A percentile compares a stretch with the other conserved stretches of the same genome.
Conservation (phyloP, 2,329 filamentous ascomycete genomes). For the Fusarium odoratissimum region DNA sequence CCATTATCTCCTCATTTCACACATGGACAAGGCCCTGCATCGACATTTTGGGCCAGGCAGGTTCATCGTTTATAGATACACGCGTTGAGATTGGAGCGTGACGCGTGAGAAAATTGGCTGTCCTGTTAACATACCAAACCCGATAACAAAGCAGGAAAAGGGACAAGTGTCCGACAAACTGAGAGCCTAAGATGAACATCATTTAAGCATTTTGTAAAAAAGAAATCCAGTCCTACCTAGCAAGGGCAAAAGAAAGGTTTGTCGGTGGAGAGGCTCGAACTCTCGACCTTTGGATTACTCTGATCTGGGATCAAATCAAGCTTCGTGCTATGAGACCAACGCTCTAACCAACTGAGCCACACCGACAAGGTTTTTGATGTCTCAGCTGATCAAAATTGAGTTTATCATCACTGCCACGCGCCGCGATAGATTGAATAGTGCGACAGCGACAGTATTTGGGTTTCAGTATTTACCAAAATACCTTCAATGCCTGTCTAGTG, state of each 20-base stretch:
- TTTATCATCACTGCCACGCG: rapidly evolving
- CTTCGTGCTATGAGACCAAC: slow-evolving; percentile 4
- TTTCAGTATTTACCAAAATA: background rate
- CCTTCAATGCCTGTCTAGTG: rapidly evolving
- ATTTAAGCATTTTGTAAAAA: background rate
- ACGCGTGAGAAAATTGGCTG: rapidly evolving
- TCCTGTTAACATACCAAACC: rapidly evolving
- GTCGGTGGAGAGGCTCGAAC: slow-evolving; percentile 11
- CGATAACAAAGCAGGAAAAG: rapidly evolving
- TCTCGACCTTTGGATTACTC: slow-evolving; percentile 9
- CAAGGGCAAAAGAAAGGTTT: background rate
- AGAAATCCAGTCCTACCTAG: rapidly evolving
- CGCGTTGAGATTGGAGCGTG: background rate
- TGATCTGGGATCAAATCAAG: background rate
- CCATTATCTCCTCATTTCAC: no score
- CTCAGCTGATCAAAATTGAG: rapidly evolving
- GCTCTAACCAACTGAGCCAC: slow-evolving; percentile 13
- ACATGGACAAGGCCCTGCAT: background rate
- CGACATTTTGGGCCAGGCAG: background rate
- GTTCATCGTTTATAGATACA: background rate
- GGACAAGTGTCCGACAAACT: background rate
- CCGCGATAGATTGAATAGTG: rapidly evolving
- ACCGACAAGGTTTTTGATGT: background rate
- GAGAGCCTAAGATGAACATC: background rate
- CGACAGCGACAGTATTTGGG: rapidly evolving